Conservation (phyloP, 2,329 filamentous ascomycete genomes). For the Helotiales sp. region DNA sequence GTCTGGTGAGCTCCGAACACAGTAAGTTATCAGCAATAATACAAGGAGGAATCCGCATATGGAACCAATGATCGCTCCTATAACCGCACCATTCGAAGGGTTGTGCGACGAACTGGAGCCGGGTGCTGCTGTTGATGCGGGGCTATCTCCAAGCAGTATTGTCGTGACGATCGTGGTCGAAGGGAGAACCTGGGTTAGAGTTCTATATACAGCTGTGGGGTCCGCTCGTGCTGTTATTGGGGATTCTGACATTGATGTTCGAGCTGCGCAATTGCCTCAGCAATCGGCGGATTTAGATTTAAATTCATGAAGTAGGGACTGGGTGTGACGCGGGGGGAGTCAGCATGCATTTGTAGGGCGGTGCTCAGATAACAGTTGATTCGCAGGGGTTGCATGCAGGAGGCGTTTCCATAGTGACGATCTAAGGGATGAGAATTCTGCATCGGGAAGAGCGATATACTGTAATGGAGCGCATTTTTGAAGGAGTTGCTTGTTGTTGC, state of each 20-base stretch:
- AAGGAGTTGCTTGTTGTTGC: neutral
- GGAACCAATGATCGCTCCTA: constrained; percentile 16
- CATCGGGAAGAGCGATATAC: neutral
- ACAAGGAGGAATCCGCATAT: constrained; percentile 15
- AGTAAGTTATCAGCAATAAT: constrained; percentile 9
- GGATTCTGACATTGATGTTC: constrained; percentile 10
- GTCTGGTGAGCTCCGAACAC: constrained; percentile 10
- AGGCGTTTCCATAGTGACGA: neutral
- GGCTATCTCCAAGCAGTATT: constrained; percentile 7
- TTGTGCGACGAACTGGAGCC: constrained; percentile 4
- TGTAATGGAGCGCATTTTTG: neutral
- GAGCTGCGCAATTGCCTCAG: neutral
- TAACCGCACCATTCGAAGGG: constrained; percentile 11
- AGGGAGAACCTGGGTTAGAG: constrained; percentile 1
- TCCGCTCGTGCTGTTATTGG: constrained; percentile 14
- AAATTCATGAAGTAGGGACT: neutral
- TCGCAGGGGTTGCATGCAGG: neutral
- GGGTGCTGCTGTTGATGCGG: constrained; percentile 5
- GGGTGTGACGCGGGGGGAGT: neutral
- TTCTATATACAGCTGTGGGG: constrained; percentile 6
- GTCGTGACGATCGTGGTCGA: constrained; percentile 6
- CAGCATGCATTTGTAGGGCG: constrained; percentile 2
- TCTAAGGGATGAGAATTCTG: neutral
- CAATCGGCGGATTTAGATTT: constrained; percentile 1
- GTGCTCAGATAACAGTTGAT: neutral